These are phyloP conservation scores for Cutaneotrichosporon cyanovorans DNA, from an alignment of 1,284 basidiomycete genomes.

Conservation along the genomic window DNA sequence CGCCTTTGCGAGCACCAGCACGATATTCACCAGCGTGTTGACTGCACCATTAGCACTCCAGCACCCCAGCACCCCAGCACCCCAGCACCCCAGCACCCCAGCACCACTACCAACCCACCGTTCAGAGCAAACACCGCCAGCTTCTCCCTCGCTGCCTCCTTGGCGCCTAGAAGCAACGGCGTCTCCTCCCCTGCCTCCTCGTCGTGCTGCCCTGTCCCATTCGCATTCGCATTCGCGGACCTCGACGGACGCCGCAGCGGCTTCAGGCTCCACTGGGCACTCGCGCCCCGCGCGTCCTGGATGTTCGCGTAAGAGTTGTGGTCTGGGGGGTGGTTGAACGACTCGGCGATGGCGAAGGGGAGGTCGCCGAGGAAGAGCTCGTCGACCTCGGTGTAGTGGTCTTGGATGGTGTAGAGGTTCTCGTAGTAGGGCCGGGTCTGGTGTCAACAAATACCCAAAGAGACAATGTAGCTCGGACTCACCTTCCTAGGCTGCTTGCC, in stretches of 20 bases:
- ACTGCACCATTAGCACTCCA: slow-evolving; percentile 22
- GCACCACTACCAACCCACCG: slow-evolving; percentile 24
- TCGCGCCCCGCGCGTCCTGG: neutral
- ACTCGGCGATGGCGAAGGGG: slow-evolving; percentile 35
- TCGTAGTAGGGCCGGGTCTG: slow-evolving; percentile 40
- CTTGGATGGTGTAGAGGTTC: slow-evolving; percentile 30
- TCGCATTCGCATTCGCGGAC: no score
- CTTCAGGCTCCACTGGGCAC: neutral
- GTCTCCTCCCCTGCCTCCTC: slow-evolving; percentile 17
- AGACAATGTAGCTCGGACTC: slow-evolving; percentile 4
- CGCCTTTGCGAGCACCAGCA: slow-evolving; percentile 50
- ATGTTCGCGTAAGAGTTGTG: neutral
- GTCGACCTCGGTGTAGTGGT: slow-evolving; percentile 44
- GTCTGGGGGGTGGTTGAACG: slow-evolving; percentile 20
- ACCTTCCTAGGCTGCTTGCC: slow-evolving; percentile 37
- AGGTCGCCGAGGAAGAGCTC: slow-evolving; percentile 39
- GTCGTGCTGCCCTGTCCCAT: neutral
- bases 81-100: no score
- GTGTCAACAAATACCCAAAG: slow-evolving; percentile 4
- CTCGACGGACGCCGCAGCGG: neutral
- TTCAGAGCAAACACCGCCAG: slow-evolving; percentile 37
- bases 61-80: no score
- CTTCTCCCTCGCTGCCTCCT: slow-evolving; percentile 33
- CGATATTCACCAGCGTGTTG: slow-evolving; percentile 48
- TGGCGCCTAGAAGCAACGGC: slow-evolving; percentile 22